phyloP scores from a whole-genome alignment of 139 green algal genomes.

The Deuterostichococcus epilithicus region DNA sequence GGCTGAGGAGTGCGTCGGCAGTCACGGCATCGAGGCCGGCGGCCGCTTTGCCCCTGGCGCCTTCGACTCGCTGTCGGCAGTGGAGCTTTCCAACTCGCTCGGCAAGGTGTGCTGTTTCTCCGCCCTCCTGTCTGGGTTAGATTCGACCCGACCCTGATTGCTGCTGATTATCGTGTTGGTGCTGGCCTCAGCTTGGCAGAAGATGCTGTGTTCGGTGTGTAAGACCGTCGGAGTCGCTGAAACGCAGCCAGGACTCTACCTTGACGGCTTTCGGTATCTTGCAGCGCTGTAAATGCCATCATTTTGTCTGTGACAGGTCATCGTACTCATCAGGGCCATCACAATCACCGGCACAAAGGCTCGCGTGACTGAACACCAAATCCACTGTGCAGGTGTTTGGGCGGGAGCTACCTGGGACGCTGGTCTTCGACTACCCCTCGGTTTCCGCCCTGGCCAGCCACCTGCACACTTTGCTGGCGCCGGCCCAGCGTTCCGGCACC shows the following conservation, averaged over 20 bases:
- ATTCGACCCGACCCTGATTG: no score
- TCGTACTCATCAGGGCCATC: no score
- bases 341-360: no score
- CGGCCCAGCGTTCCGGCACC: neutral
- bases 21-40: neutral
- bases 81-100: conserved; percentile 58
- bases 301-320: no score
- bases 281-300: no score
- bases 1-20: neutral
- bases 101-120: neutral
- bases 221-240: no score
- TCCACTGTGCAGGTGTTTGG: conserved; percentile 10
- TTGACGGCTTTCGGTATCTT: no score
- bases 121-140: conserved; percentile 7
- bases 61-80: conserved; percentile 67
- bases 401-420: conserved; percentile 44
- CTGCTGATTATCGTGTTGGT: no score
- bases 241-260: no score
- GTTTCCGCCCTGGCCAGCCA: conserved; percentile 35
- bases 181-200: no score
- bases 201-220: no score
- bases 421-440: conserved; percentile 79
- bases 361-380: no score
- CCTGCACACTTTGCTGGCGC: conserved; percentile 10
- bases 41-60: conserved; percentile 24